Evolutionary conservation across 805 yeast species (phyloP), one percentile per base, ranked within the genome.

Genomic region (Yarrowia hollandica): DNA sequence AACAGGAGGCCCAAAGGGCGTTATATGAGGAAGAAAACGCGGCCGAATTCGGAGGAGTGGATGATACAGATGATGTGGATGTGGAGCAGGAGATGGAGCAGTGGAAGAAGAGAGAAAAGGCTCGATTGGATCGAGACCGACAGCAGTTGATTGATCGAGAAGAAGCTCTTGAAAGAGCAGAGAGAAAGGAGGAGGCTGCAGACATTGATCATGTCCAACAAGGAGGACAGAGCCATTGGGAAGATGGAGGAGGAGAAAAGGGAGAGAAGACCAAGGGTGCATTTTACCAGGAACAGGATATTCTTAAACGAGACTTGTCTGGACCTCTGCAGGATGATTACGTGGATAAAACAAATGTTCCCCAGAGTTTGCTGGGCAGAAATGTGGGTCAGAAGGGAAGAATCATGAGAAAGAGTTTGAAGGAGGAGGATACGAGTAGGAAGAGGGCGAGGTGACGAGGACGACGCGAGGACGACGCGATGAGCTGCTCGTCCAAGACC

Each of bases 11-110:
- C 41, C 44, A 69, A 64, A 59, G 61, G 7, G 50, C 62, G 23
- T 37, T 60, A 33, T 30, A 55, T 31, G 52, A 67, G 66, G 60
- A 65, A 18, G 58, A 52, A 19, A 35, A 52, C 23, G 34, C 34
- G 60, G 58, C 70, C 64, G 61, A 63, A 30, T 23, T 66, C 56
- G 62, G 61, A 54, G 63, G 54, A 11, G 35, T 64, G 0, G 87
- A 84, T 63, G 90, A 85, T 64, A 79, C 85, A 0, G 88, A 85
- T 64, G 82, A 78, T 31, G 34, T 79, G 5, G 83, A 83, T 60
- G 82, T 85, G 0, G 80, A 74, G 55, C 67, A 61, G 7, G 85
- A 82, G 63, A 63, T 64, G 21, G 66, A 64, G 4, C 73, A 68
- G 2, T 79, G 83, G 83, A 68, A 69, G 59, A 54, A 58, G 39